These are phyloP conservation scores for Aspergillus bertholletiae DNA, from an alignment of 495 filamentous ascomycete genomes.

Conservation along the genomic window DNA sequence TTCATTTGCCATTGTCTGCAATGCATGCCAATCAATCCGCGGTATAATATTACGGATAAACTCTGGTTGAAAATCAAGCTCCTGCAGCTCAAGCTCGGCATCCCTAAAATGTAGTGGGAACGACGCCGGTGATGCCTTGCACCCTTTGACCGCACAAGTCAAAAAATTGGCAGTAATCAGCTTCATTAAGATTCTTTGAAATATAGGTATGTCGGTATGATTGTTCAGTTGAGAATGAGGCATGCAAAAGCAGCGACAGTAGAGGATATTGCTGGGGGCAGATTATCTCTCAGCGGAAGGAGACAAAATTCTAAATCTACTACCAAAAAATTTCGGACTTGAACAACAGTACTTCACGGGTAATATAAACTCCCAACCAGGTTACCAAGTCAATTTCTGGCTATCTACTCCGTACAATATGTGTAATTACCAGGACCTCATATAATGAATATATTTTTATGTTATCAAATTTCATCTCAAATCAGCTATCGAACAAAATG, in stretches of 20 bases:
- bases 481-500: too few species aligned
- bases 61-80: conserved; percentile 71
- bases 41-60: conserved; percentile 81
- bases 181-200: conserved; percentile 59
- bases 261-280: background rate
- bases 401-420: too few species aligned
- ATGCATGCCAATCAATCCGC: conserved; percentile 81
- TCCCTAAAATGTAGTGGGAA: conserved; percentile 91
- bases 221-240: background rate
- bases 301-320: background rate
- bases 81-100: conserved; percentile 80
- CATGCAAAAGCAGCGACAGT: background rate
- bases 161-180: conserved; percentile 95
- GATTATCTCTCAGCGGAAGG: background rate
- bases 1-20: conserved; percentile 72
- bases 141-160: conserved; percentile 90
- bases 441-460: too few species aligned
- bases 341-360: too few species aligned
- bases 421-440: too few species aligned
- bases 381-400: too few species aligned
- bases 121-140: conserved; percentile 70
- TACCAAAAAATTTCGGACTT: background rate
- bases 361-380: background rate
- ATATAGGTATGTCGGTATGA: background rate
- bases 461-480: too few species aligned